A percentile compares a stretch with the other conserved stretches of the same genome.
Conservation (phyloP, 768 basidiomycete species). For the Trametes meyenii region DNA sequence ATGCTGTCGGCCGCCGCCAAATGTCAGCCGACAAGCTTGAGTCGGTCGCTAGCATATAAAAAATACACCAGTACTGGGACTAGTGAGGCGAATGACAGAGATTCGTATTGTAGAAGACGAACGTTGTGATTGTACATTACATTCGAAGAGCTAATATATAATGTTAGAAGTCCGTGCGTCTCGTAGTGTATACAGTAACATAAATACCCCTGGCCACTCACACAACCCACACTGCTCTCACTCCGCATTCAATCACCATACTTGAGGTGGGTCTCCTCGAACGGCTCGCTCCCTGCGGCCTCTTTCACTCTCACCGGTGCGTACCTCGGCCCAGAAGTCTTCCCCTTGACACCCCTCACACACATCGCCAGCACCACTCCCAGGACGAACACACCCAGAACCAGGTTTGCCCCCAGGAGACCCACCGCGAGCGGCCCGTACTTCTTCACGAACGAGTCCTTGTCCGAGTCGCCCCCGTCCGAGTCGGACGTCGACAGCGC, state of each 20-base stretch:
- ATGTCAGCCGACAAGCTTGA: too few relatives aligned
- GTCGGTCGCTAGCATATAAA: too few relatives aligned
- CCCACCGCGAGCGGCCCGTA: constrained; percentile 47
- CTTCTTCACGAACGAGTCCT: not conserved
- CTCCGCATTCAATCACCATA: not conserved
- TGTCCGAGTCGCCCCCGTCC: constrained; percentile 44
- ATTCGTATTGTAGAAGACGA: too few relatives aligned
- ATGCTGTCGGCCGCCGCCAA: too few relatives aligned
- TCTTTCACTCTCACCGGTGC: constrained; percentile 5
- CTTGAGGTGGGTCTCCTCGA: not conserved
- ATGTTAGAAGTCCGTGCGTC: not conserved
- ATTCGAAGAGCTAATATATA: not conserved
- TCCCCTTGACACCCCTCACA: constrained; percentile 2
- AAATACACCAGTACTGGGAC: too few relatives aligned
- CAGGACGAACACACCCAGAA: not conserved
- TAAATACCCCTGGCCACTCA: not conserved
- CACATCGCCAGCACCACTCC: not conserved
- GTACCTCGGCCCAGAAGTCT: not conserved
- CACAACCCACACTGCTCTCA: not conserved
- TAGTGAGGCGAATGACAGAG: too few relatives aligned
- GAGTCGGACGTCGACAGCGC: constrained; percentile 69
- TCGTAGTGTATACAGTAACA: not conserved
- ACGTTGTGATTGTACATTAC: not conserved
- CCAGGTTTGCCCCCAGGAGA: constrained; percentile 38
- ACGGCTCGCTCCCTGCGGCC: not conserved